Evolutionary conservation across 495 filamentous ascomycete genomes (phyloP).

Genomic region (Haplographium delicatum): DNA sequence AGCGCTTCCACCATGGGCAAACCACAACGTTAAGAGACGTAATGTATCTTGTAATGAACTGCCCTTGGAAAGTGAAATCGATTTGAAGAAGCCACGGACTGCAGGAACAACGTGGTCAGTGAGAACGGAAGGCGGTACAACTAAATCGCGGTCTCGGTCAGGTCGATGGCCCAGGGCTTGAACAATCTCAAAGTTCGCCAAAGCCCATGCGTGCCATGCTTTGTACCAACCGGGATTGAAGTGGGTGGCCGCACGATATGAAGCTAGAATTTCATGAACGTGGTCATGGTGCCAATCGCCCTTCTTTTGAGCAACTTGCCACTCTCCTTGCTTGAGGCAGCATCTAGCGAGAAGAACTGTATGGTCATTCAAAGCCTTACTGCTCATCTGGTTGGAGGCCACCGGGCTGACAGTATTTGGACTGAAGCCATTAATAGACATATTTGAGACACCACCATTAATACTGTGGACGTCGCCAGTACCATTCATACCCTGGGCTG

Average conservation of each 20-base stretch:
- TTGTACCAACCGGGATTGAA: conserved; percentile 96
- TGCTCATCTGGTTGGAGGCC: conserved; percentile 24
- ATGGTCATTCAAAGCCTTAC: conserved; percentile 48
- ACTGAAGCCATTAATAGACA: conserved; percentile 29
- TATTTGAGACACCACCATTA: conserved; percentile 47
- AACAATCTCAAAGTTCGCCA: conserved; percentile 97
- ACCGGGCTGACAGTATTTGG: conserved; percentile 14
- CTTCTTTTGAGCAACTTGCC: conserved; percentile 76
- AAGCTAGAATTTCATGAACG: conserved; percentile 69
- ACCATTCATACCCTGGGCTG: conserved; percentile 47
- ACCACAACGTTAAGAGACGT: conserved; percentile 90
- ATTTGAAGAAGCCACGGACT: conserved; percentile 90
- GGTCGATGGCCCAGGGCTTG: conserved; percentile 63
- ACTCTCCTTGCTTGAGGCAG: conserved; percentile 92
- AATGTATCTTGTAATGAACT: conserved; percentile 95
- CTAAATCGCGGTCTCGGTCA: conserved; percentile 47
- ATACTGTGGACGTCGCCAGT: conserved; percentile 47
- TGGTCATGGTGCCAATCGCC: conserved; percentile 83
- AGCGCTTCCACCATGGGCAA: conserved; percentile 79
- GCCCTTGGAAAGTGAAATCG: conserved; percentile 82
- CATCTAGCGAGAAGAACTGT: conserved; percentile 85
- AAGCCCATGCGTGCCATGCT: conserved; percentile 98
- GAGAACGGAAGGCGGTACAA: conserved; percentile 56
- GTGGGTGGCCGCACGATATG: conserved; percentile 84
- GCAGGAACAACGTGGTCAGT: conserved; percentile 90